Percentiles rank a stretch among this genome's conserved stretches.
These are phyloP conservation scores for Westerdykella aurantiaca DNA, from an alignment of 2,329 filamentous ascomycete species.

Conservation along the genomic window DNA sequence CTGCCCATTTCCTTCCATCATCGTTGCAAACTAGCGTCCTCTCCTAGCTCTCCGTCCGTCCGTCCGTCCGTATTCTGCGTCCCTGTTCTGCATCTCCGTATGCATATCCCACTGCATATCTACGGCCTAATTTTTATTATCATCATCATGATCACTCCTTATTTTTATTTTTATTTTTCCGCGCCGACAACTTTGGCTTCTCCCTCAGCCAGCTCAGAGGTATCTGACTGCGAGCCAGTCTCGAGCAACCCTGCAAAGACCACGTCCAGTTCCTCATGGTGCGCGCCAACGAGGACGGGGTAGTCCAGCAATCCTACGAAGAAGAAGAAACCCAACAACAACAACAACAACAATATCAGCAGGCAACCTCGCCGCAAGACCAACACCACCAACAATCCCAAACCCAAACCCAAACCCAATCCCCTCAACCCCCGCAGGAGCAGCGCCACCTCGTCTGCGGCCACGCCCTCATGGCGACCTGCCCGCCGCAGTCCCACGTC, in stretches of 20 bases:
- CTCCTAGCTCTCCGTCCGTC: conserved; percentile 2
- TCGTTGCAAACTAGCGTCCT: too few relatives aligned
- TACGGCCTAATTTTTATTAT: conserved; percentile 8
- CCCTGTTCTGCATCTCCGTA: conserved; percentile 9
- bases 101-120: not conserved
- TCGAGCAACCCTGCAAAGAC: conserved; percentile 90
- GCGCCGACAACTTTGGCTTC: not conserved
- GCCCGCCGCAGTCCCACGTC: conserved; percentile 66
- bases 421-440: conserved; percentile 13
- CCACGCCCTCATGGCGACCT: conserved; percentile 89
- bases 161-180: not conserved
- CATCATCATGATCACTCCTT: not conserved
- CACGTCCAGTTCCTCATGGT: conserved; percentile 76
- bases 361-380: too few relatives aligned
- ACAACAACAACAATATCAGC: too few relatives aligned
- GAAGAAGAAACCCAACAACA: too few relatives aligned
- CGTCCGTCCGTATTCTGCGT: conserved; percentile 14
- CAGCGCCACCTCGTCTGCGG: conserved; percentile 59
- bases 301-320: conserved; percentile 23
- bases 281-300: conserved; percentile 48
- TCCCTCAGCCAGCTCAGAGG: not conserved
- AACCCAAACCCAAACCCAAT: not conserved
- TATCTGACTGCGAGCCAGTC: conserved; percentile 44
- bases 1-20: conserved; percentile 4
- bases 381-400: too few relatives aligned